These are phyloP conservation scores for Hypoxylon sp. DNA, from an alignment of 2,329 filamentous ascomycete species.

Conservation along the genomic window DNA sequence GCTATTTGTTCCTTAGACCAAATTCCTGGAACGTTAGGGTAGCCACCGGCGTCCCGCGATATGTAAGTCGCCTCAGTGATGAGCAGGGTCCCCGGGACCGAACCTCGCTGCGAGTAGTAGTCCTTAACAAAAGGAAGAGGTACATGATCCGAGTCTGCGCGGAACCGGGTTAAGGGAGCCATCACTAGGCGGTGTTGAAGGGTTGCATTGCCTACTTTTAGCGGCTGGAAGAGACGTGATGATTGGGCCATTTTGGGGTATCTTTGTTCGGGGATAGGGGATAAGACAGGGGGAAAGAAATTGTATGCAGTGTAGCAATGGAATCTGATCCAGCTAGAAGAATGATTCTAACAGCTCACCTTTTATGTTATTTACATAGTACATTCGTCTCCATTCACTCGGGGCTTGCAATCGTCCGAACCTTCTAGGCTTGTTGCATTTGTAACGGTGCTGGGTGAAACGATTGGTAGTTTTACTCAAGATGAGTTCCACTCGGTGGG, in stretches of 20 bases:
- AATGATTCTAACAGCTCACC: neutral
- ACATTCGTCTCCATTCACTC: neutral
- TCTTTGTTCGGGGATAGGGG: constrained; percentile 3
- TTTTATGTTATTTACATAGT: constrained; percentile 2
- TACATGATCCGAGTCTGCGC: constrained; percentile 61
- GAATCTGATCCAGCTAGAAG: too few relatives aligned
- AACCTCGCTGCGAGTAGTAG: constrained; percentile 51
- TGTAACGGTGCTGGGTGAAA: constrained; percentile 6
- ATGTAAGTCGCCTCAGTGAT: constrained; percentile 70
- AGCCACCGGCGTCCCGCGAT: constrained; percentile 62
- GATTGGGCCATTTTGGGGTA: constrained; percentile 34
- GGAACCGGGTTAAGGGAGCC: constrained; percentile 68
- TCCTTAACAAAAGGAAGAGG: constrained; percentile 54
- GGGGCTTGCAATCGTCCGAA: neutral
- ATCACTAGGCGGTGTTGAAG: constrained; percentile 53
- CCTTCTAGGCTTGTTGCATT: constrained; percentile 12
- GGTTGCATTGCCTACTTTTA: constrained; percentile 47
- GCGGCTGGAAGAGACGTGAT: constrained; percentile 48
- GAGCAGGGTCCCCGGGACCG: constrained; percentile 58
- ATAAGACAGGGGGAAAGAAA: too few relatives aligned
- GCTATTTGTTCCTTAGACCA: constrained; percentile 66
- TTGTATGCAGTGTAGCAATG: neutral
- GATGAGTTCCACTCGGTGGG: constrained; percentile 11
- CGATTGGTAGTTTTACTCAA: constrained; percentile 3
- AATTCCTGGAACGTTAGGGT: constrained; percentile 66